Evolutionary conservation across 129 eudicot genomes (phyloP), one percentile per base, ranked within the genome.

Genomic region (Tagetes erecta): DNA sequence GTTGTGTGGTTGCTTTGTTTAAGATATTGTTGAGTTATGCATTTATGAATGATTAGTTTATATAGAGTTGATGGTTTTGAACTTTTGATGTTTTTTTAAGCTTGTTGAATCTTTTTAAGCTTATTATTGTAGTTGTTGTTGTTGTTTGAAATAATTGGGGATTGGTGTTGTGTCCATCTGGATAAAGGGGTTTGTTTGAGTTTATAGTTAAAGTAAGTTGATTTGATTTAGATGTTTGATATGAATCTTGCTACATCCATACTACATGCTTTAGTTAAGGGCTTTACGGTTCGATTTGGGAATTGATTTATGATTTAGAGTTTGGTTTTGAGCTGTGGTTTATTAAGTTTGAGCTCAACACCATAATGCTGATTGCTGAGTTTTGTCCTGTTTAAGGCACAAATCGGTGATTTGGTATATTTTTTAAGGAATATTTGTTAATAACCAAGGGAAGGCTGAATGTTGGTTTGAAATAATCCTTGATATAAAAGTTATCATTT

Each of bases 201-300:
- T 70, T 78, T 64, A 3, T 31, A 30, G 67, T 76, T 57, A 52
- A 52, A 40, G 10, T 75, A 39, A 65, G 38, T 68, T n/a, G 50
- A 35, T 58, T 68, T 68, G 69, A 64, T 14, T 62, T 30, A 10
- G 44, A 47, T 11, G 13, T 55, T 40, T 45, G 70, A 52, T 49
- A 13, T 49, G 13, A 34, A 55, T 38, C 60, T 69, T 34, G 62
- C 30, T 68, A 34, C 73, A 2, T 27, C 30, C 20, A 38, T 39
- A 35, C 13, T n/a, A 11, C 52, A 47, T 47, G 35, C 6, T 30
- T 70, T 45, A 51, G 75, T 5, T 70, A n/a, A 1, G 59, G 64
- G 49, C 11, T 53, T 71, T 53, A 3, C 8, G 75, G 27, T 33
- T 34, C 20, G n/a, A 13, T 51, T 51, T 51, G 57, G 27, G 5